These are phyloP conservation scores for Lophium mytilinum DNA, from an alignment of 495 filamentous ascomycete genomes.

Conservation along the genomic window DNA sequence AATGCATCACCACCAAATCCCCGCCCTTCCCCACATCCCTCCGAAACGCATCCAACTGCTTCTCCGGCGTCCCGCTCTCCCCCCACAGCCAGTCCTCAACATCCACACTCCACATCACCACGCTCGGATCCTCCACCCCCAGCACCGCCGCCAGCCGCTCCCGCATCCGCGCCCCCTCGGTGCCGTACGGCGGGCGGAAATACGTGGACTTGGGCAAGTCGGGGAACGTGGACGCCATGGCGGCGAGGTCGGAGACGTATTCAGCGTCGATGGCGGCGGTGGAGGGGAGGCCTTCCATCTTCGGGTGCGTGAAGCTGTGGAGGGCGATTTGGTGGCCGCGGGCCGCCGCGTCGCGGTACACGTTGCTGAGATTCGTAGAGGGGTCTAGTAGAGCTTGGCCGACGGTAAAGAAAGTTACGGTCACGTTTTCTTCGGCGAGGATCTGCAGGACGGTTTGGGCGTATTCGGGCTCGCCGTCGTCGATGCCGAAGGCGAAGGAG, in stretches of 20 bases:
- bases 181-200: constrained; percentile 73
- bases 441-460: constrained; percentile 58
- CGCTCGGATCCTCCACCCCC: constrained; percentile 43
- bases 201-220: constrained; percentile 36
- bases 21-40: constrained; percentile 58
- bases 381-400: constrained; percentile 54
- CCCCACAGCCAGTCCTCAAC: constrained; percentile 76
- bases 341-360: constrained; percentile 24
- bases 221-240: constrained; percentile 42
- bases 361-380: constrained; percentile 25
- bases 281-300: constrained; percentile 57
- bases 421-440: constrained; percentile 53
- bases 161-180: constrained; percentile 62
- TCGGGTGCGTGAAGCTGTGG: constrained; percentile 67
- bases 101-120: constrained; percentile 70
- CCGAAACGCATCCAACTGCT: constrained; percentile 68
- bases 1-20: constrained; percentile 71
- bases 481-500: constrained; percentile 73
- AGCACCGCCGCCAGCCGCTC: constrained; percentile 46
- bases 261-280: constrained; percentile 61
- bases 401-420: constrained; percentile 74
- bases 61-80: constrained; percentile 53
- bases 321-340: constrained; percentile 66
- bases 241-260: constrained; percentile 52
- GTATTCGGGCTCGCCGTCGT: constrained; percentile 59